Base-by-base conservation (phyloP, 2,329 filamentous ascomycete genomes). In the Pseudogymnoascus sp. region DNA sequence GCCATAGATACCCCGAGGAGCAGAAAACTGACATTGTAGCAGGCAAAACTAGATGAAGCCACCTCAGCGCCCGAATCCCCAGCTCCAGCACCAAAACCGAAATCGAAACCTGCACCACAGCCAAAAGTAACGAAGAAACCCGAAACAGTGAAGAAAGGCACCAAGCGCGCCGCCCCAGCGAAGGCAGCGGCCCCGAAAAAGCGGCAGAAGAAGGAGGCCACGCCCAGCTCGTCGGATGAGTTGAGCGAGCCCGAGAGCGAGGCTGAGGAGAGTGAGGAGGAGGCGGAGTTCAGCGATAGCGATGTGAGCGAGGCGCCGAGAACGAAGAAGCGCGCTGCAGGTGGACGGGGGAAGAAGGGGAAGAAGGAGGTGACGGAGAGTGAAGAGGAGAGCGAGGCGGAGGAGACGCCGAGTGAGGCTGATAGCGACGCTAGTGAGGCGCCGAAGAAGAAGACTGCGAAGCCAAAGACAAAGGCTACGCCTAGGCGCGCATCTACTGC, bases 71-170 rank as follows among this genome's bases (percentile, higher is more conserved):
- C 31, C 19, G 54, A 16, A n/a, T 39, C 37, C 37, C 28, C 39
- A 31, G 19, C 62, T 16, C 39, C 61, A 8, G 19, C 45, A 23
- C n/a, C 61, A 28, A 51, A 48, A 1, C 63, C 48, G 19, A 39
- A 64, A 13, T 60, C 62, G 31, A 62, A 66, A 21, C 54, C 65
- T 60, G 60, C 37, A 13, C 63, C 62, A 61, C 36, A 63, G 19
- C 62, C 63, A 54, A 62, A 54, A 14, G 61, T 45, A 60, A 67
- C 68, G 31, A 54, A 63, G 69, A 84, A 81, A 74, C 82, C 84
- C 14, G 77, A 82, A 3, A 86, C 86, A 70, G 82, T 23, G 1
- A 67, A 67, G 43, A 68, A 68, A 19, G 63, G 67, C 3, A 75
- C 71, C 21, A 73, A 73, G 11, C 77, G 77, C 28, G 69, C 73